Base-by-base conservation (phyloP, 345 rosid genomes). In the Hibiscus tridactylites region DNA sequence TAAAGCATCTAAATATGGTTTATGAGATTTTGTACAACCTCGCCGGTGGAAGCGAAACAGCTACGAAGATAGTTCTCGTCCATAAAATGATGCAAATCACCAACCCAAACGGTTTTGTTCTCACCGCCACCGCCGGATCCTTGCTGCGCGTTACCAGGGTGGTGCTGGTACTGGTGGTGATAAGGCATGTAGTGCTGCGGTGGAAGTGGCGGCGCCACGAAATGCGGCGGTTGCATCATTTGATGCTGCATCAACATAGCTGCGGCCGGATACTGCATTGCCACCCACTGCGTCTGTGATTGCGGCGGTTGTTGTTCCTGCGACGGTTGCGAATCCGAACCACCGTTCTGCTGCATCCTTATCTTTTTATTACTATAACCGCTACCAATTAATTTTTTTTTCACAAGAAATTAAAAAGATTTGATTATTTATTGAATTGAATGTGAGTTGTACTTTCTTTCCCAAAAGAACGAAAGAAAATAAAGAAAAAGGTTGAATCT, bases 71-170 rank as follows among this genome's bases (percentile, higher is more conserved):
- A 92, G 71, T 24, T 88, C 83, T 95, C 98, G 59, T 95, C 98
- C 99, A 95, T 92, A 97, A 97, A 95, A 37, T 87, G 97, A 80
- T 87, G 89, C 83, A 95, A 89, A 83, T 95, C 99, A 35, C 99
- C 99, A 68, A 92, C 85, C 99, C 99, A 95, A 37, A 95, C 70
- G 8, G 98, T 85, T 75, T 85, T 89, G 73, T 92, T 92, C 63
- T 92, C 96, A 44, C 85, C 80, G 75, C 78, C 75, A 5, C 16
- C 81, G 76, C 80, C 76, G 4, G 86, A 85, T 76, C 86, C 85
- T 21, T 81, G 84, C 62, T 80, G 83, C 71, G 81, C 75, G 62
- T 76, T 80, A 31, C 61, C 79, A 15, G 21, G 73, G 37, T 49
- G 53, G 53, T 49, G n/a, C 52, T 46, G 52, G 52, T 46, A 46